Conservation (phyloP, 2,329 filamentous ascomycete species). For the Diaporthe velutina region DNA sequence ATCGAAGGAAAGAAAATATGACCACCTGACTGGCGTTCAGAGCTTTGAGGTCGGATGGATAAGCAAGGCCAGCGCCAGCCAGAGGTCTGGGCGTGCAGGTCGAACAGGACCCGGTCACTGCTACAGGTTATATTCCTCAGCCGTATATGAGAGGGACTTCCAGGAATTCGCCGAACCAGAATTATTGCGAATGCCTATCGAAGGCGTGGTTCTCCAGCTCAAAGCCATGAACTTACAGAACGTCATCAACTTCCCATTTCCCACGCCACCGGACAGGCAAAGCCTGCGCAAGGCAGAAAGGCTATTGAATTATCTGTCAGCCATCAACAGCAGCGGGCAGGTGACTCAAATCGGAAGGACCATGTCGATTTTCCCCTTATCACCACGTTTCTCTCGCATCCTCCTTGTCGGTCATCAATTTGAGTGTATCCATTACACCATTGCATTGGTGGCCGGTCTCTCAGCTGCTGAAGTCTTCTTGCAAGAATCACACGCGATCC, state of each 20-base stretch:
- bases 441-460: conserved; percentile 88
- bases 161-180: conserved; percentile 88
- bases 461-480: conserved; percentile 92
- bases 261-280: conserved; percentile 84
- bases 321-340: conserved; percentile 77
- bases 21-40: conserved; percentile 90
- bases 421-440: conserved; percentile 85
- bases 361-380: conserved; percentile 90
- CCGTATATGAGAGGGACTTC: conserved; percentile 92
- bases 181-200: conserved; percentile 90
- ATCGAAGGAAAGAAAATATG: conserved; percentile 91
- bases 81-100: conserved; percentile 92
- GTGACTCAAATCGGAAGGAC: conserved; percentile 85
- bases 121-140: conserved; percentile 93
- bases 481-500: conserved; percentile 81
- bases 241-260: conserved; percentile 95
- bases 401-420: conserved; percentile 88
- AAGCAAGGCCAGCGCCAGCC: conserved; percentile 94
- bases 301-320: conserved; percentile 86
- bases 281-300: conserved; percentile 88
- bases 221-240: conserved; percentile 95
- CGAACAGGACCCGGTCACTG: conserved; percentile 97
- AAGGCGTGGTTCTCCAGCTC: conserved; percentile 91
- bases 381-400: conserved; percentile 91
- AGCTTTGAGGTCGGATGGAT: conserved; percentile 97